Evolutionary conservation across 2,329 filamentous ascomycete genomes (phyloP).

Genomic region (Fusarium sublunatum): DNA sequence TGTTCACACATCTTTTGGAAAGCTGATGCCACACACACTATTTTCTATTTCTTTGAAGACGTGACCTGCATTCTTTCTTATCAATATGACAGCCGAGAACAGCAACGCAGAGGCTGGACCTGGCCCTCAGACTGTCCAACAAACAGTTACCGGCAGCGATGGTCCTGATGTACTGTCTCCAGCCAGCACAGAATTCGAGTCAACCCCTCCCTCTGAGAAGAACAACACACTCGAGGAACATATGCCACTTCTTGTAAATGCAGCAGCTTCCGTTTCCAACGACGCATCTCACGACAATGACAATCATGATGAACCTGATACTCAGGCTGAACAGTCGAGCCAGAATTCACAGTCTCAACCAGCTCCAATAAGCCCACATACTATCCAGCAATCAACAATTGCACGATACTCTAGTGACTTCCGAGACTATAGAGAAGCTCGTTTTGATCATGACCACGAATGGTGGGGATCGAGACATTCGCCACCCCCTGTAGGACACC

Average conservation of each 20-base stretch:
- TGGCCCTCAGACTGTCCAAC: neutral
- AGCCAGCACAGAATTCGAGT: neutral
- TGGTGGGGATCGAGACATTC: slow-evolving; percentile 24
- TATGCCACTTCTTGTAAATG: neutral
- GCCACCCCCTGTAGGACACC: neutral
- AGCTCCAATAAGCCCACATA: no score
- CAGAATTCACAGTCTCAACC: neutral
- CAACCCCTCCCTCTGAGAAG: neutral
- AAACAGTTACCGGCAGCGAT: neutral
- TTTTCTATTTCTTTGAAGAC: neutral
- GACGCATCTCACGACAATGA: neutral
- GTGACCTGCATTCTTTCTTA: no score
- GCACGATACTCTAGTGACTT: neutral
- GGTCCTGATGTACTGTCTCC: neutral
- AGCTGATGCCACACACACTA: neutral
- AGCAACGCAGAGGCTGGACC: neutral
- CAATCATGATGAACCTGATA: neutral
- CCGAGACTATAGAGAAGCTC: neutral
- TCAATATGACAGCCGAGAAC: neutral
- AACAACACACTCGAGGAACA: neutral
- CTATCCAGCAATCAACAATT: neutral
- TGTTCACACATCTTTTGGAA: neutral
- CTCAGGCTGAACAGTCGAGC: neutral
- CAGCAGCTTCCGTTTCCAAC: neutral
- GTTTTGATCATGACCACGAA: neutral